Conservation (phyloP, 139 green algal genomes). For the Coelastrella sp. region DNA sequence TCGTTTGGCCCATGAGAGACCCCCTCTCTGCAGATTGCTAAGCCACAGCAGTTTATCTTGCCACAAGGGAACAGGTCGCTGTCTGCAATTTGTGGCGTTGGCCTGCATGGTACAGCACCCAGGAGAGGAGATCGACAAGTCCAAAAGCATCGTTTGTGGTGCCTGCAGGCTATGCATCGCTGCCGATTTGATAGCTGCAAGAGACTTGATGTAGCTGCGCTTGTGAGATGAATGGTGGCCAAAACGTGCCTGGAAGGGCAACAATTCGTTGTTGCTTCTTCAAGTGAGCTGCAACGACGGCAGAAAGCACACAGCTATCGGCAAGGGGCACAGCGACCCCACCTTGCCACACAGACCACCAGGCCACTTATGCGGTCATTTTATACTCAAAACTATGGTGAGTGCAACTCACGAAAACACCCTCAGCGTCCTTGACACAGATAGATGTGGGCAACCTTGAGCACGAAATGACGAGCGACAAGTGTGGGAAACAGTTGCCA, state of each 20-base stretch:
- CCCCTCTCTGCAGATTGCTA: not conserved
- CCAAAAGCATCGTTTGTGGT: not conserved
- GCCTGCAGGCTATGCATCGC: not conserved
- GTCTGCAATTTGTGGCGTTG: not conserved
- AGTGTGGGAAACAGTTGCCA: not conserved
- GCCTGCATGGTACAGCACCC: not conserved
- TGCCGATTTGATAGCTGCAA: not conserved
- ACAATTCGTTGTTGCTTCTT: not conserved
- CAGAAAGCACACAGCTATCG: not conserved
- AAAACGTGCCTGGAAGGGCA: not conserved
- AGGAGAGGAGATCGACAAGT: not conserved
- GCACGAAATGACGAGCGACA: not conserved
- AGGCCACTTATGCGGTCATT: constrained; percentile 2
- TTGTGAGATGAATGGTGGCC: not conserved
- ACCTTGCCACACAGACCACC: not conserved
- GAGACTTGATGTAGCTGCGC: not conserved
- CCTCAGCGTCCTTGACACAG: not conserved
- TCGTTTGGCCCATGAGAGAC: not conserved
- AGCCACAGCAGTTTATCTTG: not conserved
- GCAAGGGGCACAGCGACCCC: not conserved
- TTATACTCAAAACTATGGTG: not conserved
- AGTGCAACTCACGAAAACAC: not conserved
- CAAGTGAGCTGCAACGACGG: not conserved
- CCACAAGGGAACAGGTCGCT: not conserved
- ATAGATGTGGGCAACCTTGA: constrained; percentile 1